Evolutionary conservation across 345 rosid genomes (phyloP), one percentile per base, ranked within the genome.

Genomic region (Microthlaspi erraticum): DNA sequence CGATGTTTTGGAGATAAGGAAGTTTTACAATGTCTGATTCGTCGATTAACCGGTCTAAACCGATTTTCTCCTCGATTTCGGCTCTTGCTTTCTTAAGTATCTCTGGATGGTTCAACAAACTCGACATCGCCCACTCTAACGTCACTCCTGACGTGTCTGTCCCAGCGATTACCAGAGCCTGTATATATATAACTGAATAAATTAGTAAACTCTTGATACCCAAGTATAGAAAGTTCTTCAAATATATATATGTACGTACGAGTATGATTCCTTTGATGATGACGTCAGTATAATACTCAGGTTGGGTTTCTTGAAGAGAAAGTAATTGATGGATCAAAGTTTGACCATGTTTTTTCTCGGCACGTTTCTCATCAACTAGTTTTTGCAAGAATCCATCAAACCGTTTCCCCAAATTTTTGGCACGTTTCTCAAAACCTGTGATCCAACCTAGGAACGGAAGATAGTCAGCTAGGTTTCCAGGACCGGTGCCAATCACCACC

Each of bases 281-380:
- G 10, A 70, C 57, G 68, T 90, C 89, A 0, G 74, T 60, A 33
- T 84, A 81, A 65, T 79, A 78, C 5, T 80, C 80, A 0, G 91
- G 87, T 18, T 84, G 73, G 1, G 72, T 76, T 45, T 80, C 66
- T 55, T 86, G 91, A 66, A 81, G 46, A 18, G 80, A 63, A 62
- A 90, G 87, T 16, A 90, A 55, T 45, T 83, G 90, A 71, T 78
- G 53, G 14, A 90, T 80, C 83, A 84, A 65, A 1, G 70, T 79
- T n/a, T 78, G 68, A 17, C 31, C 52, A 10, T 36, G 77, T 64
- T 36, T 36, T 51, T 65, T n/a, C 46, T 66, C 60, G 3, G 31
- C 55, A 19, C 85, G 75, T 42, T 73, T 68, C 52, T 83, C 84
- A 60, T 90, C 91, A 18, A 90, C 70, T 13, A 88, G 43, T 0